A percentile compares a stretch with the other conserved stretches of the same genome.
phyloP scores from a whole-genome alignment of 1,139 yeast genomes.

The Lodderomyces beijingensis region DNA sequence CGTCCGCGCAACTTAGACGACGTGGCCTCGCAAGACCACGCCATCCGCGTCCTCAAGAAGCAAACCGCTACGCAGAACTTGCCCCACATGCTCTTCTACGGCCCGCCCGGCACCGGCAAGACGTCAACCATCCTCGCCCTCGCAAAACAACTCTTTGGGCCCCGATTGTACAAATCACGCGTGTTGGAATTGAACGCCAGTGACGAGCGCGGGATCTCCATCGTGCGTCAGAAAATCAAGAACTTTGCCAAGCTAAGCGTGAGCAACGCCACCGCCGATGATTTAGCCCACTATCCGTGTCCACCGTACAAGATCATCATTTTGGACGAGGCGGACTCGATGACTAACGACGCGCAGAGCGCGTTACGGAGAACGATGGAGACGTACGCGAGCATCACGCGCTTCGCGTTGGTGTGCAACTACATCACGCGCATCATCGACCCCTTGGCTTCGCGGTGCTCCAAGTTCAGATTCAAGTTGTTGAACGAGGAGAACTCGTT shows the following conservation, averaged over 20 bases:
- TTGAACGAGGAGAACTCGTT: conserved; percentile 71
- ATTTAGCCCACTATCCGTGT: conserved; percentile 74
- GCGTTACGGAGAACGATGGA: conserved; percentile 97
- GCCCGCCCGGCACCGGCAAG: conserved; percentile 98
- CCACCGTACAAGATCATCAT: conserved; percentile 89
- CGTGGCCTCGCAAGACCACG: conserved; percentile 88
- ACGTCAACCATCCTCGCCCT: conserved; percentile 89
- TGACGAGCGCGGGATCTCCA: conserved; percentile 93
- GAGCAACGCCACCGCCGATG: conserved; percentile 71
- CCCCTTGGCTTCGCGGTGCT: conserved; percentile 93
- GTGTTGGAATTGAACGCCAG: conserved; percentile 93
- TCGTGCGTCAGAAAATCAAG: conserved; percentile 89
- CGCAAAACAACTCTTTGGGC: conserved; percentile 79
- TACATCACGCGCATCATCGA: conserved; percentile 95
- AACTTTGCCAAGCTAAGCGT: conserved; percentile 86
- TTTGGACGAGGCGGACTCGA: conserved; percentile 94
- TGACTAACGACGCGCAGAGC: conserved; percentile 98
- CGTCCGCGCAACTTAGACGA: conserved; percentile 83
- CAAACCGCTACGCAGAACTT: conserved; percentile 66
- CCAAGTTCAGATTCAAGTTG: conserved; percentile 85
- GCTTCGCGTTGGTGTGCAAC: conserved; percentile 92
- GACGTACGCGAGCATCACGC: conserved; percentile 81
- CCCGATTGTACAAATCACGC: conserved; percentile 62
- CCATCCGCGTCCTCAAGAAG: conserved; percentile 77
- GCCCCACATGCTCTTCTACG: conserved; percentile 95